Evolutionary conservation across 225 moss, liverwort and hornwort species (phyloP).

Genomic region (Sphagnum contortum): DNA sequence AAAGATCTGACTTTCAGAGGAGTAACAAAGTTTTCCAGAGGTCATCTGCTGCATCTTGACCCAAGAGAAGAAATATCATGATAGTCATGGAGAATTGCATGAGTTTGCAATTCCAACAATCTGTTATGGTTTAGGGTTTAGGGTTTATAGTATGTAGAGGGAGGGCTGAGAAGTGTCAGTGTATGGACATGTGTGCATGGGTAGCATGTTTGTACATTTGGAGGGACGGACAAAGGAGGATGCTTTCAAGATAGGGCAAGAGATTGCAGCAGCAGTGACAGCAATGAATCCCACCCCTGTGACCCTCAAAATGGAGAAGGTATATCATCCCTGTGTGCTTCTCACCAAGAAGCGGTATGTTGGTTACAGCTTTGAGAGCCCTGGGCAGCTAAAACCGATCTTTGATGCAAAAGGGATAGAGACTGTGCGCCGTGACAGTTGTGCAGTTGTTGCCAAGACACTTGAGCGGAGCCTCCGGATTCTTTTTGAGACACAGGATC

Average conservation of each 20-base stretch:
- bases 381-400: slow-evolving; percentile 60
- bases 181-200: neutral
- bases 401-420: slow-evolving; percentile 99
- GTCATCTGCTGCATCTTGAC: too few relatives aligned
- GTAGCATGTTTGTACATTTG: slow-evolving; percentile 88
- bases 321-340: slow-evolving; percentile 91
- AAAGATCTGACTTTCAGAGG: too few relatives aligned
- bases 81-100: too few relatives aligned
- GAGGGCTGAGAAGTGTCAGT: too few relatives aligned
- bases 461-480: slow-evolving; percentile 77
- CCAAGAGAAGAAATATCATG: too few relatives aligned
- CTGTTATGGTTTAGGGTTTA: too few relatives aligned
- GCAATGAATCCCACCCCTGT: slow-evolving; percentile 85
- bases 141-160: neutral
- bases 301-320: slow-evolving; percentile 92
- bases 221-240: slow-evolving; percentile 93
- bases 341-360: slow-evolving; percentile 98
- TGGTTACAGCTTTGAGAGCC: slow-evolving; percentile 91
- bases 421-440: slow-evolving; percentile 94
- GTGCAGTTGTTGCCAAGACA: slow-evolving; percentile 85
- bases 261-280: slow-evolving; percentile 82
- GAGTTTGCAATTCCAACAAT: too few relatives aligned
- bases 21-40: too few relatives aligned
- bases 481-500: slow-evolving; percentile 80
- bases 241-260: slow-evolving; percentile 90